Base-by-base conservation (phyloP, 108 stramenopile species). In the Nannochloropsis gaditana region DNA sequence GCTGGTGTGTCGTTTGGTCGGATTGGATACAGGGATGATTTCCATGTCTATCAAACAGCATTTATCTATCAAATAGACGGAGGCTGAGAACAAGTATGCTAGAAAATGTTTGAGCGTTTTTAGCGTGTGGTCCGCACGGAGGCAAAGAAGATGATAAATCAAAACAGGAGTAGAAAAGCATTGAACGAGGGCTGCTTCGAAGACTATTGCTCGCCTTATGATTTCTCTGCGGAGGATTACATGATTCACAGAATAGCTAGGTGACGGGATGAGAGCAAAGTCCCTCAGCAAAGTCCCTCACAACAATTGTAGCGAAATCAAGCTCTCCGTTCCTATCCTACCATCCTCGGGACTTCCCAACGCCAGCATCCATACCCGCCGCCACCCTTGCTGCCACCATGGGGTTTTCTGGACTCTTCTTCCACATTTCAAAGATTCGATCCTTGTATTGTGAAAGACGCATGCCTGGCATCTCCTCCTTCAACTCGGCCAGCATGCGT, bases 361-460 rank as follows among this genome's bases (percentile, higher is more conserved):
- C 59, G 4, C 59, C 59, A n/a, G n/a, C 3, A 73, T 73, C 59
- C 59, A 73, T n/a, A 73, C 5, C 59, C 59, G 59, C 59, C 47
- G 47, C 15, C 15, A 50, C 1, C 59, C 59, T 15, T 73, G 59
- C 59, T 3, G 59, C 59, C 59, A 73, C 59, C 82, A 91, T 84
- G 31, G 97, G 97, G 87, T 97, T 97, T 86, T 97, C 97, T 15
- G 97, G 95, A 45, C 88, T 87, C 88, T 95, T 96, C 85, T 95
- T 94, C 97, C 97, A 97, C 43, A 93, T 80, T 3, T 92, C 79
- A 59, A 93, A 97, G 81, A 96, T 93, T 84, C 95, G 95, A 83
- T 97, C 95, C 85, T 96, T 93, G 90, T 95, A 94, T 90, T 97
- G 97, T 84, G 94, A 93, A 43, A 95, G 85, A 87, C 94, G 94